Evolutionary conservation across 2,329 filamentous ascomycete genomes (phyloP).

Genomic region (Calonectria multiphialidica): DNA sequence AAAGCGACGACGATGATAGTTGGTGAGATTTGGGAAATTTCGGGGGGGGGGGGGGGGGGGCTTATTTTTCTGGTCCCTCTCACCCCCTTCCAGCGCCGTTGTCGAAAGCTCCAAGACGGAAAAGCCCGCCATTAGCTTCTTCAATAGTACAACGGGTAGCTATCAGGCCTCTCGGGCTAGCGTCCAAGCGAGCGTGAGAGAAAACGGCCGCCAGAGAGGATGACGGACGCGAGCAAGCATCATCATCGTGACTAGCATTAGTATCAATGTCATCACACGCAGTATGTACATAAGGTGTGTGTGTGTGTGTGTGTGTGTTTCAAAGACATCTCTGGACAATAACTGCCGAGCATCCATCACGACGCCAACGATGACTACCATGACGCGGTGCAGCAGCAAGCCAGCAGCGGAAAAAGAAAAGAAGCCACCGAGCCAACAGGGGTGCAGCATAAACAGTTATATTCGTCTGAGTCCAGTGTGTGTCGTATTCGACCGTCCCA

Average conservation of each 20-base stretch:
- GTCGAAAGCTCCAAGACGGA: background rate
- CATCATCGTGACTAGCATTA: background rate
- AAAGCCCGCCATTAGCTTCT: background rate
- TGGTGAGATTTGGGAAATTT: background rate
- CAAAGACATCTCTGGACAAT: background rate
- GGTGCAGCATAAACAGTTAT: constrained; percentile 3
- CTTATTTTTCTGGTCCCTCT: background rate
- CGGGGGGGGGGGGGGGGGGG: too few species aligned
- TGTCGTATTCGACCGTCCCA: background rate
- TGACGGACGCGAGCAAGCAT: background rate
- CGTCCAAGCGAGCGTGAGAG: background rate
- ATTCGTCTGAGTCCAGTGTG: background rate
- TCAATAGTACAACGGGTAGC: background rate
- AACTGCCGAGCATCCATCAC: background rate
- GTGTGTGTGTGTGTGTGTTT: too few species aligned
- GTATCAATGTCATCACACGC: background rate
- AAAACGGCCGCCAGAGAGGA: background rate
- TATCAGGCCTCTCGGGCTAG: background rate
- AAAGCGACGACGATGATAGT: too few species aligned
- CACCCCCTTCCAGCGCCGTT: background rate
- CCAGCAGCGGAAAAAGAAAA: background rate
- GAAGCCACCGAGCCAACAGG: background rate
- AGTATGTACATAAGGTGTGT: background rate
- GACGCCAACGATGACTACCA: too few species aligned
- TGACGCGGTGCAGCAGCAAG: too few species aligned